Evolutionary conservation across 2,329 filamentous ascomycete species (phyloP), one percentile per base, ranked within the genome.

Genomic region (Iodosphaeria phyllophila): DNA sequence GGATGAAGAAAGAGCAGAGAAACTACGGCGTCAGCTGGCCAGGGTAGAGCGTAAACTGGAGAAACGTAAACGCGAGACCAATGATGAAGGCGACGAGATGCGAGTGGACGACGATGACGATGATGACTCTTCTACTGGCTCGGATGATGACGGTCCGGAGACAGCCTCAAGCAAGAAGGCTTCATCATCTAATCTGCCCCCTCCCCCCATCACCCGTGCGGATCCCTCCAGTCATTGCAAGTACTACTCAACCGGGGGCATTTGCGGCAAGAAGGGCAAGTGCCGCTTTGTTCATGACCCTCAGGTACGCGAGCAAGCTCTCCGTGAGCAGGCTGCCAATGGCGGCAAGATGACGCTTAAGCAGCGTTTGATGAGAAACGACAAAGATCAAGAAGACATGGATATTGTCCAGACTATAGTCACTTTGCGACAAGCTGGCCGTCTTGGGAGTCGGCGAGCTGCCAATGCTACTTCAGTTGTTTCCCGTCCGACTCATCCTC

Each of bases 241-340:
- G 49, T 75, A 75, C 46, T 75, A 64, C 43, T 71, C 69, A 19
- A 74, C 69, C 26, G 70, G 70, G 35, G 70, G 70, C 31, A 70
- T 58, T 29, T 75, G 70, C 48, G 70, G 69, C 26, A 75, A 75
- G 59, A 73, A 73, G 61, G 66, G 67, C 66, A 74, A 74, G 67
- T 75, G 70, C 55, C 70, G 70, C 50, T 75, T 75, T 50, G 66
- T 73, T 34, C 70, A 75, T 44, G 70, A 75, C 42, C 58, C 61
- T 11, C 60, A 63, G 32, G 62, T 71, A 29, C 59, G 70, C 35
- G 65, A 70, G 38, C 64, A 64, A 34, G 69, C 69, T 29, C 54
- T 74, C 24, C 62, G 59, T 39, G 69, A 74, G 42, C 62, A 68
- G 30, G 67, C 70, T 37, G 56, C 59, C 38, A 74, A 74, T 36